Percentiles rank a stretch among this genome's conserved stretches.
Conservation (phyloP, 2,329 filamentous ascomycete species). For the Fusarium mundagurra region DNA sequence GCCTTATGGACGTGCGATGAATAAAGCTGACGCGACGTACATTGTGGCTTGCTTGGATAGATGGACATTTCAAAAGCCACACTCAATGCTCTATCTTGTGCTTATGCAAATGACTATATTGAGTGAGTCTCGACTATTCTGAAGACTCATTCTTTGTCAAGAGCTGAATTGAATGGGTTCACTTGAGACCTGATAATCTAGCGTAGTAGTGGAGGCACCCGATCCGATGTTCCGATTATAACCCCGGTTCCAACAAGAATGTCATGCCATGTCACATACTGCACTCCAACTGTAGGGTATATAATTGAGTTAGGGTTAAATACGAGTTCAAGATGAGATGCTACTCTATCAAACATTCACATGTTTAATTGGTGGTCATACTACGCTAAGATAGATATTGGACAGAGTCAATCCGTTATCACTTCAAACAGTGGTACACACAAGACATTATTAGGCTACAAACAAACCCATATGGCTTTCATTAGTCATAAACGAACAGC, state of each 20-base stretch:
- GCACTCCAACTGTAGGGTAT: not conserved
- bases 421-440: accelerated
- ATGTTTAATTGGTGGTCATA: too few species aligned
- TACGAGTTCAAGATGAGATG: not conserved
- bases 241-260: not conserved
- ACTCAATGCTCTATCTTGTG: not conserved
- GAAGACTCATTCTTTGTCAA: too few species aligned
- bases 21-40: not conserved
- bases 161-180: not conserved
- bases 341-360: not conserved
- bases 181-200: too few species aligned
- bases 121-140: too few species aligned
- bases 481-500: not conserved
- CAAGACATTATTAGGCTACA: accelerated
- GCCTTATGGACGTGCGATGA: not conserved
- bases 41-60: not conserved
- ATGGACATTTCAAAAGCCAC: not conserved
- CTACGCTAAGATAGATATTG: not conserved
- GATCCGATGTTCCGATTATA: not conserved
- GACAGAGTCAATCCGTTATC: accelerated
- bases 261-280: not conserved
- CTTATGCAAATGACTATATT: too few species aligned
- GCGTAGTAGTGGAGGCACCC: not conserved
- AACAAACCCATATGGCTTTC: too few species aligned
- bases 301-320: not conserved